phyloP scores from a whole-genome alignment of 2,329 filamentous ascomycete species.

The Colletotrichum noveboracense region DNA sequence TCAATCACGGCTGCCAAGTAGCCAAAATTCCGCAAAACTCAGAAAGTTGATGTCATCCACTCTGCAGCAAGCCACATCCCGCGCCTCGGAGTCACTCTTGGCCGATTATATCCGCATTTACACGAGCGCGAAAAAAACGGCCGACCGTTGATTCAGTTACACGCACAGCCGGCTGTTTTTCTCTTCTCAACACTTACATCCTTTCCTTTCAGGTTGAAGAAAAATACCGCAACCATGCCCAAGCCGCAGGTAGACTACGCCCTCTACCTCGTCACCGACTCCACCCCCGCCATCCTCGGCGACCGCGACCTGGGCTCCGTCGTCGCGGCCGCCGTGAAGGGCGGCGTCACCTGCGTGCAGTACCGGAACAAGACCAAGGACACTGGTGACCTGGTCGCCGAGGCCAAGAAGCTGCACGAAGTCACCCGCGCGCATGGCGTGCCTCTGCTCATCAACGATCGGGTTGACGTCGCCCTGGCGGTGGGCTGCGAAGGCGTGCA shows the following conservation, averaged over 20 bases:
- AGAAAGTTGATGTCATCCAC: constrained; percentile 4
- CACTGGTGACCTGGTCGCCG: constrained; percentile 73
- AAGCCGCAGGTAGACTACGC: constrained; percentile 70
- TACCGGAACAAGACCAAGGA: constrained; percentile 88
- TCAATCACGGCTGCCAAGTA: not conserved
- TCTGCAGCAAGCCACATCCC: not conserved
- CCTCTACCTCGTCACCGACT: constrained; percentile 92
- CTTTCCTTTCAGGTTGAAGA: not conserved
- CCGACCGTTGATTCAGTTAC: not conserved
- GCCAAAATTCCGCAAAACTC: not conserved
- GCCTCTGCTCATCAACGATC: constrained; percentile 91
- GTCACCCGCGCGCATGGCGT: constrained; percentile 72
- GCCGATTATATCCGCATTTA: constrained; percentile 15
- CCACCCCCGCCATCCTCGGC: constrained; percentile 83
- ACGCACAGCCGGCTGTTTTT: not conserved
- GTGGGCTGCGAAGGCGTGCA: constrained; percentile 91
- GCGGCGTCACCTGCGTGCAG: constrained; percentile 87
- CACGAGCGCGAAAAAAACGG: not conserved
- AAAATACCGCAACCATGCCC: constrained; percentile 28
- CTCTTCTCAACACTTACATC: not conserved
- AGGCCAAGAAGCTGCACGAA: constrained; percentile 72
- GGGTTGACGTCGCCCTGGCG: constrained; percentile 86
- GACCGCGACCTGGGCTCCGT: constrained; percentile 72
- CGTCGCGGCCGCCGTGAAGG: constrained; percentile 76
- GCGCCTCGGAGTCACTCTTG: not conserved